Percentiles rank a stretch among this genome's conserved stretches.
Evolutionary conservation across 2,329 filamentous ascomycete genomes (phyloP).

Genomic region (Aspergillus latus): DNA sequence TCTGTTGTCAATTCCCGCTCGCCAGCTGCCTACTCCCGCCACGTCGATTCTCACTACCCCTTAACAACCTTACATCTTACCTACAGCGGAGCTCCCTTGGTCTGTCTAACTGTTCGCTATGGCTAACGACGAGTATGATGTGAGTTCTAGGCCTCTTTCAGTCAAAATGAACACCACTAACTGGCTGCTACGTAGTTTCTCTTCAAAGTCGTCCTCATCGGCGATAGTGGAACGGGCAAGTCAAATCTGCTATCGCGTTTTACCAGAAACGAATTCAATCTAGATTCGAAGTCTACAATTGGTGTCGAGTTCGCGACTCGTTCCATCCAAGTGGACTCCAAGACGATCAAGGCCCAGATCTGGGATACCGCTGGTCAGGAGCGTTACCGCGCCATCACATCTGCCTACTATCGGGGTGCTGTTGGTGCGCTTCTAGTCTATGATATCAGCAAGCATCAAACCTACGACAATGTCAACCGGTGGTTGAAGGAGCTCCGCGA

Average conservation of each 20-base stretch:
- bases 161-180: conserved; percentile 10
- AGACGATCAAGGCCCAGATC: conserved; percentile 99
- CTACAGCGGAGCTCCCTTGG: conserved; percentile 22
- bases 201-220: conserved; percentile 99
- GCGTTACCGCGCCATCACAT: conserved; percentile 98
- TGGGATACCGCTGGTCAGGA: conserved; percentile 99
- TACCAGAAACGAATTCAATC: conserved; percentile 99
- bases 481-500: conserved; percentile 99
- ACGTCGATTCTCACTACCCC: conserved; percentile 19
- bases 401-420: conserved; percentile 96
- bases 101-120: conserved; percentile 53
- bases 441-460: conserved; percentile 99
- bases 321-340: conserved; percentile 97
- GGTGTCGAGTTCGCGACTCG: conserved; percentile 98
- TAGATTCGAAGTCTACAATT: conserved; percentile 99
- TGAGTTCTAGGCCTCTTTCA: conserved; percentile 53
- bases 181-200: conserved; percentile 68
- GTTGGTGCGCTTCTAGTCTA: conserved; percentile 97
- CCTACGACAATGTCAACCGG: conserved; percentile 97
- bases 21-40: conserved; percentile 22
- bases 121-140: conserved; percentile 99
- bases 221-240: conserved; percentile 93
- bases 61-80: conserved; percentile 21
- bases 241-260: conserved; percentile 99
- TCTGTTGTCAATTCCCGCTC: conserved; percentile 16